Base-by-base conservation (phyloP, 306 rosid species). In the Mimosa pudica region DNA sequence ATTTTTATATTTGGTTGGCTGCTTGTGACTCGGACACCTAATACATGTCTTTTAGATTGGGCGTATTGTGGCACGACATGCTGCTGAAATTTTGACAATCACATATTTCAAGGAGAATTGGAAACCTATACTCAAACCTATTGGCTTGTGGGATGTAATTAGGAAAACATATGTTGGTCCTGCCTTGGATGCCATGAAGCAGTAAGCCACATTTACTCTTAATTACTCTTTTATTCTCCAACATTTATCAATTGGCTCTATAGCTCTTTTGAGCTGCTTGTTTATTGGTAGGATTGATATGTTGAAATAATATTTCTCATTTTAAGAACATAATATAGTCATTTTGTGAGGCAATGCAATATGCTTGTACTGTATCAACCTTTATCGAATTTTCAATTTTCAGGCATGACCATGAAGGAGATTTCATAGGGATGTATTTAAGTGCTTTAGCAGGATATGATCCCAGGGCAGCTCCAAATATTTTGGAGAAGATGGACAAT, bases 391-490 rank as follows among this genome's bases (percentile, higher is more conserved):
- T 61, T 61, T n/a, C n/a, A 65, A 46, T 77, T 8, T 73, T 70
- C 74, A 93, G 94, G 91, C 84, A 79, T 89, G 96, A 92, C 85
- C 71, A 89, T 75, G 96, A 92, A 87, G 97, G 96, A 0, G 97
- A 93, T 79, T 87, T 91, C 86, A 87, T 92, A 10, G 97, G 96
- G 51, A 73, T 93, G 80, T 71, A 86, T 13, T 78, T 92, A 86
- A 18, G 88, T 4, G 93, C 97, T 61, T 92, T 90, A 2, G 94
- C 90, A 2, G 94, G 94, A 62, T 94, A 83, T 63, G 93, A 94
- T 80, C 97, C 90, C 0, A 80, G 93, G 74, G 86, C 41, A 93
- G 95, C 12, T 92, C 92, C 5, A 11, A 11, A 18, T 84, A 90
- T 71, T 84, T 88, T 2, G 65, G 36, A 89, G 89, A 93, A 82